Base-by-base conservation (phyloP, 23 red algal genomes). In the Pyropia haitanensis region DNA sequence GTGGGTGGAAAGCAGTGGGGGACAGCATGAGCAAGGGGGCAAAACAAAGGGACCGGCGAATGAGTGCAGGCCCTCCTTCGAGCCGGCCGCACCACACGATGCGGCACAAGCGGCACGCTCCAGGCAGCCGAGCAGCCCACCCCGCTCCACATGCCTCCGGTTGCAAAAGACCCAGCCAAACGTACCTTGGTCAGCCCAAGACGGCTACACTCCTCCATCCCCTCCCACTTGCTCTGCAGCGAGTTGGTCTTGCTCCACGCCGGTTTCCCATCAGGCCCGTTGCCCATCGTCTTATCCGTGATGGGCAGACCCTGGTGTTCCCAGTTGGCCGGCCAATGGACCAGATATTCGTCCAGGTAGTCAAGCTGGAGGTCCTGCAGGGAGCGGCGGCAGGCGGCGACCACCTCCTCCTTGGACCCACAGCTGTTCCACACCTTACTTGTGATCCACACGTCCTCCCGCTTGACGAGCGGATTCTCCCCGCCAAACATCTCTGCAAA, bases 391-490 rank as follows among this genome's bases (percentile, higher is more conserved):
- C 79, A 89, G 14, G 79, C 91, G 20, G 60, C 63, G 13, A 77
- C 59, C 27, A 96, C 91, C 18, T 88, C 68, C 52, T 96, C 77
- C 58, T 32, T 49, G 25, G 67, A 72, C 29, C 89, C 84, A 33
- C 76, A 81, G 23, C 84, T 89, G 75, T 96, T 96, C 91, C 91
- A 96, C 48, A 89, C 46, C 68, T 96, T 96, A 1, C 60, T 67
- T 26, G 79, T 85, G 53, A 96, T 53, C 31, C 89, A 96, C 2
- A 96, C 18, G 3, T 96, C 78, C 22, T 63, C 60, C 25, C 91
- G 58, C 14, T 70, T 53, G 0, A 89, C 67, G 23, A 30, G 29
- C 5, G 39, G 39, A 9, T 46, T 46, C 15, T 31, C 70, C 27
- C 51, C 51, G 18, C 67, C 74, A 27, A 96, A 66, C 52, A 73